Evolutionary conservation across 768 basidiomycete species (phyloP), one percentile per base, ranked within the genome.

Genomic region (Boletus reticuloceps): DNA sequence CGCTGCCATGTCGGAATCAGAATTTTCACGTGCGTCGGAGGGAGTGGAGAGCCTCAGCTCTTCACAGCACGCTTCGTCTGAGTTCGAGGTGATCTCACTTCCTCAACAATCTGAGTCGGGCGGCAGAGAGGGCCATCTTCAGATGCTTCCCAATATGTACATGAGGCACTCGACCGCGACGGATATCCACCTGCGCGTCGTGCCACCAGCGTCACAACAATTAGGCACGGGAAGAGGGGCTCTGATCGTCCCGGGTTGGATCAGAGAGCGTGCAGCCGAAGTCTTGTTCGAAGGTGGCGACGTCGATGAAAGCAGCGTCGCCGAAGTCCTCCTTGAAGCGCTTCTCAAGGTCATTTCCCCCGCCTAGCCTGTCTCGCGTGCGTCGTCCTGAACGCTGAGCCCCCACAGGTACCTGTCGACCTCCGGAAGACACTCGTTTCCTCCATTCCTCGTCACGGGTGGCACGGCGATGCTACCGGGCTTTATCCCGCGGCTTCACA

Each of bases 391-490:
- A 60, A 29, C 13, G 22, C n/a, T 36, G 47, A 34, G 0, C n/a
- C 14, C 16, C 13, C 19, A 31, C 64, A 97, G 93, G 84, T 91
- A 0, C 93, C 97, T 0, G 79, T 95, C 22, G 96, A 99, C 70
- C 83, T 98, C 17, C 85, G 95, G 14, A 86, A 85, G 68, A 86
- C 86, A 0, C 77, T 98, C 62, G 85, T 86, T 2, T 88, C 89
- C 0, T 89, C 90, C 6, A 88, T 99, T n/a, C 46, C 79, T 98
- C 42, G 80, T 97, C 34, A 80, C 82, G 2, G 97, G 97, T 7
- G 97, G 97, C 0, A 94, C 92, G 1, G 79, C 90, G 5, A 92
- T 92, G 86, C 73, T 98, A 10, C 93, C 95, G 1, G 94, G 94
- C 0, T 96, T 98, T 71, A 91, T 96, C 42, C 86, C 90, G 6